Evolutionary conservation across 371 early-diverging fungal species (phyloP), one percentile per base, ranked within the genome.

Genomic region (Mortierella sp.): DNA sequence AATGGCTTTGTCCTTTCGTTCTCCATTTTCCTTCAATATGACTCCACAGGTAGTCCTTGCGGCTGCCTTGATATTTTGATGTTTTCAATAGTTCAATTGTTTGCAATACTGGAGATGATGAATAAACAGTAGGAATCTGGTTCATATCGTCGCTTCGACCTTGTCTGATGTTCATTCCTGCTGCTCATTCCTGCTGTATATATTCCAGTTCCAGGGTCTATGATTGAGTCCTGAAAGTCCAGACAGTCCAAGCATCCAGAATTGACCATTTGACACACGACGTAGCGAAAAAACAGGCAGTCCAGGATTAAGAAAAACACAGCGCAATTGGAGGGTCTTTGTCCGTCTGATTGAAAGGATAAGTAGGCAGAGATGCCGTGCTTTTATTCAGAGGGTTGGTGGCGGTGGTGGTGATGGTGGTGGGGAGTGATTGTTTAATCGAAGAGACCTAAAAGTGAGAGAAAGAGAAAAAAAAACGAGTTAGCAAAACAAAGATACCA

Each of bases 361-460:
- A 76, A 55, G 68, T 38, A 8, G 44, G 68, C 38, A 21, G 42
- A 42, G 28, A 50, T 21, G 80, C 80, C 77, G 48, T 73, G 80
- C 68, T 71, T 81, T 81, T 81, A 79, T 84, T 84, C 70, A 78
- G 71, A 73, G 72, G 47, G 79, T 79, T 78, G 80, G 74, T 68
- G 65, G 60, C 44, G 77, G 60, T 60, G 34, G 68, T 54, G 77
- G 65, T 68, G 79, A 70, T 50, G 77, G 60, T 60, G 34, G 68
- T 54, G 77, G 65, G 72, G 79, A 70, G 73, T 70, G 73, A 80
- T 81, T 79, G 87, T 87, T 94, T 96, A 96, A 91, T 96, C 96
- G 91, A 96, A 96, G 76, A 96, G 94, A 94, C 96, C 94, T 91
- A 88, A 55, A 21, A 14, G n/a, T 3, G 11, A 13, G 47, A 42